Base-by-base conservation (phyloP, 2,329 filamentous ascomycete genomes). In the Epichloe sp. region DNA sequence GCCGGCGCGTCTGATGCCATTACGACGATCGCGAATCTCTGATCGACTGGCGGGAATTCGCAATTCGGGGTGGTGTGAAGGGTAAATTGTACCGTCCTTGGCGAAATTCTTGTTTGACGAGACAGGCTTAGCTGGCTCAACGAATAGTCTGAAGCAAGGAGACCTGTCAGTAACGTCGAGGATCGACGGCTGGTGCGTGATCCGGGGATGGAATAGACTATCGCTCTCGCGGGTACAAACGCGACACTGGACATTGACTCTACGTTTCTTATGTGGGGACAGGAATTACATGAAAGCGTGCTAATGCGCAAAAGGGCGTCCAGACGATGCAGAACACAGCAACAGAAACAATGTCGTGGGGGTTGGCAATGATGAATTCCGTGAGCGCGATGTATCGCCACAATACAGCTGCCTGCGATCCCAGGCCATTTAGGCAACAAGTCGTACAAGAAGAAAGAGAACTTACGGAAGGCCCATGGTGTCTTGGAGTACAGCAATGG, bases 391-490 rank as follows among this genome's bases (percentile, higher is more conserved):
- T 19, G 12, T 31, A 31, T 31, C 31, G 35, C 40, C 37, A 44
- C 49, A 19, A 49, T 26, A 34, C 35, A 34, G 31, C 34, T 43
- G 35, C 37, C 36, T 43, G 36, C 15, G 4, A 43, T 31, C 21
- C 17, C 19, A 36, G 44, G 31, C 44, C 17, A 26, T 19, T 37
- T 17, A 36, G 26, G 44, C 42, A 43, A 47, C 15, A n/a, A 17
- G 35, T 12, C 31, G 21, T 23, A 36, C 15, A 36, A 31, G 44
- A 11, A 55, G 52, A 54, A 54, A 55, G 51, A 54, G 53, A 53
- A 71, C 71, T 71, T 69, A 74, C 71, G 71, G 71, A 48, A 73
- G 71, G 60, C 71, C 71, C 71, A 74, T 74, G 48, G 44, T 60
- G 58, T n/a, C 17, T 23, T 40, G 12, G 44, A 17, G 8, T 4